Percentiles rank a stretch among this genome's conserved stretches.
These are phyloP conservation scores for Firmiana major DNA, from an alignment of 345 rosid species.

Conservation along the genomic window DNA sequence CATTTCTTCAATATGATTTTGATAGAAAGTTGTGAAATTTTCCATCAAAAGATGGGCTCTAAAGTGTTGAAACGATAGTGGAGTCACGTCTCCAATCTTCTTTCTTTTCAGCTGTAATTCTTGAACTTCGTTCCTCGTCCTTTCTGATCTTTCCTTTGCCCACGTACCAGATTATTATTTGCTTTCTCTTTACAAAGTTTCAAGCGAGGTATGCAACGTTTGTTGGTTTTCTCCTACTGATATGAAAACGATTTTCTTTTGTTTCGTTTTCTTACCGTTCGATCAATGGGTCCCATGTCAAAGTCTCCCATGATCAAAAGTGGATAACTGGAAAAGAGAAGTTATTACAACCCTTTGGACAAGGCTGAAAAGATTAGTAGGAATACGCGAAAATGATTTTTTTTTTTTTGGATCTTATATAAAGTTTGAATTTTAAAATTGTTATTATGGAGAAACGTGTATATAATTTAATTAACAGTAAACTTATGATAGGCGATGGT, in stretches of 20 bases:
- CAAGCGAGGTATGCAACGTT: constrained; percentile 4
- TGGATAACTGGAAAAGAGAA: background rate
- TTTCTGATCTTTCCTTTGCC: background rate
- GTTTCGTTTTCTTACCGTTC: background rate
- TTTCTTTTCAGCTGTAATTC: background rate
- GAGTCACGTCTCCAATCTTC: constrained; percentile 3
- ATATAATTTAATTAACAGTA: background rate
- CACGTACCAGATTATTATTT: constrained; percentile 2
- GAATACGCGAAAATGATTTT: too few species aligned
- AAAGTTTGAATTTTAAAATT: too few species aligned
- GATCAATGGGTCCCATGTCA: constrained; percentile 13
- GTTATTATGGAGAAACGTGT: too few species aligned
- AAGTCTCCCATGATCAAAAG: background rate
- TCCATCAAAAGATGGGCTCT: background rate
- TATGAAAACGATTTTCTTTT: background rate
- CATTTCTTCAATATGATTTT: background rate
- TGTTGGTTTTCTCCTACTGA: background rate
- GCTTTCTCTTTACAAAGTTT: background rate
- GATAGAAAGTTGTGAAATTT: background rate
- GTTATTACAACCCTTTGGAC: too few species aligned
- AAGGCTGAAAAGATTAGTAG: too few species aligned
- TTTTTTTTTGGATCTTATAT: too few species aligned
- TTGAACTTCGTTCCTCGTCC: constrained; percentile 5
- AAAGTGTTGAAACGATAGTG: too few species aligned
- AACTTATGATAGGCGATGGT: background rate